These are phyloP conservation scores for Stenogyne calaminthoides DNA, from an alignment of 305 asterid genomes.

Conservation along the genomic window DNA sequence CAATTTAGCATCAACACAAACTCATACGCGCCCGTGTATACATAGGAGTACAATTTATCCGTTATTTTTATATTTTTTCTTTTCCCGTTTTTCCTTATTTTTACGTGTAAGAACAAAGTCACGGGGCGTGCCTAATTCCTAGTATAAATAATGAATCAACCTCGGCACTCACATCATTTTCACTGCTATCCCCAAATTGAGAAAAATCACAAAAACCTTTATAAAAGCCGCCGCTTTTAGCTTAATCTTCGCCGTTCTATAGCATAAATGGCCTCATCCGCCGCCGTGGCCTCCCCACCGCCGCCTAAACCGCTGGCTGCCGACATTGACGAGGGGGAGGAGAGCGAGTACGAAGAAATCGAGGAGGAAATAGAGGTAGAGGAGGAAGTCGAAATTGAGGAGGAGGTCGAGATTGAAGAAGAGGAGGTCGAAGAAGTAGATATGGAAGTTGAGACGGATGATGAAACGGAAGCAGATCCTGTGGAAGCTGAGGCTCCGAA, in stretches of 20 bases:
- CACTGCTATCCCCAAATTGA: not conserved
- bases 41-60: too few relatives aligned
- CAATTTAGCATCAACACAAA: too few relatives aligned
- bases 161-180: not conserved
- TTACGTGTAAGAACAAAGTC: not conserved
- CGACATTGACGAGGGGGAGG: slow-evolving; percentile 35
- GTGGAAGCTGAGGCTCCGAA: slow-evolving; percentile 27
- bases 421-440: slow-evolving; percentile 51
- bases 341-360: slow-evolving; percentile 50
- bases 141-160: not conserved
- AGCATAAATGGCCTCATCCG: slow-evolving; percentile 40
- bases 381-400: slow-evolving; percentile 47
- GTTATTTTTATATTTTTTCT: too few relatives aligned
- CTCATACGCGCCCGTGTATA: too few relatives aligned
- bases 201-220: not conserved
- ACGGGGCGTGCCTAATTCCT: not conserved
- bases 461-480: slow-evolving; percentile 25
- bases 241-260: not conserved
- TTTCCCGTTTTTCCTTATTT: too few relatives aligned
- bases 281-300: slow-evolving; percentile 29
- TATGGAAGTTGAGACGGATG: slow-evolving; percentile 34
- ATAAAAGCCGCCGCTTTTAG: slow-evolving; percentile 10
- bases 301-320: slow-evolving; percentile 22
- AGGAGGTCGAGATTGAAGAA: slow-evolving; percentile 31
- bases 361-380: slow-evolving; percentile 61